Conservation (phyloP, 2,329 filamentous ascomycete genomes). For the Fusarium floridanum region DNA sequence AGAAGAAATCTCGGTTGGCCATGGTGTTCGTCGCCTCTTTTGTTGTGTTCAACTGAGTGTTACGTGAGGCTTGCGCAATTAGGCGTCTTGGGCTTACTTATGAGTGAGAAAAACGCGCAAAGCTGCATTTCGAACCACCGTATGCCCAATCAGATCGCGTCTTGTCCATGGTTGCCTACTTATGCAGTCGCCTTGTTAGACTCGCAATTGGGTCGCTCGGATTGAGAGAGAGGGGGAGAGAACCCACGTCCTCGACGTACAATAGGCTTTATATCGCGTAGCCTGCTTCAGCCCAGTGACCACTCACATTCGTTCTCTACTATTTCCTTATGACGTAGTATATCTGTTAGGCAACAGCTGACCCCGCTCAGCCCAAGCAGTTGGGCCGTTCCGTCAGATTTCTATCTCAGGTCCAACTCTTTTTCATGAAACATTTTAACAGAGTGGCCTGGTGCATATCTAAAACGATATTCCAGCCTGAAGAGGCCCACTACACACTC, state of each 20-base stretch:
- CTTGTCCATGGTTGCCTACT: neutral
- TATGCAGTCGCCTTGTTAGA: neutral
- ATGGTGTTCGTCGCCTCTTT: neutral
- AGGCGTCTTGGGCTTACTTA: neutral
- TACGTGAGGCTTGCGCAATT: neutral
- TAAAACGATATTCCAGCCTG: accelerated
- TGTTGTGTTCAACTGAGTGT: neutral
- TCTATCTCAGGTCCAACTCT: neutral
- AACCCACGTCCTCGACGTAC: no score
- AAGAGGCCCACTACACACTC: neutral
- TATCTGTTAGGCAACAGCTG: neutral
- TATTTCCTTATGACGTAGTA: neutral
- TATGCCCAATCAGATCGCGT: neutral
- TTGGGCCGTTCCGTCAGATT: neutral
- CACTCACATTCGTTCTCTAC: neutral
- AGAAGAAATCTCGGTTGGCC: slow-evolving; percentile 14
- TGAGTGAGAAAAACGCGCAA: neutral
- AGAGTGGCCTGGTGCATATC: neutral
- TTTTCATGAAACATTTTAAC: neutral
- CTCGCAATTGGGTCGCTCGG: neutral
- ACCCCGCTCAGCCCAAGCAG: neutral
- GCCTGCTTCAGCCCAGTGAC: neutral
- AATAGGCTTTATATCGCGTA: no score
- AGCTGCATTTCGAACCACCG: neutral
- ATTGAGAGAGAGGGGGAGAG: neutral